Evolutionary conservation across 192 early-diverging fungal species (phyloP).

Genomic region (Entomortierella chlamydospora): DNA sequence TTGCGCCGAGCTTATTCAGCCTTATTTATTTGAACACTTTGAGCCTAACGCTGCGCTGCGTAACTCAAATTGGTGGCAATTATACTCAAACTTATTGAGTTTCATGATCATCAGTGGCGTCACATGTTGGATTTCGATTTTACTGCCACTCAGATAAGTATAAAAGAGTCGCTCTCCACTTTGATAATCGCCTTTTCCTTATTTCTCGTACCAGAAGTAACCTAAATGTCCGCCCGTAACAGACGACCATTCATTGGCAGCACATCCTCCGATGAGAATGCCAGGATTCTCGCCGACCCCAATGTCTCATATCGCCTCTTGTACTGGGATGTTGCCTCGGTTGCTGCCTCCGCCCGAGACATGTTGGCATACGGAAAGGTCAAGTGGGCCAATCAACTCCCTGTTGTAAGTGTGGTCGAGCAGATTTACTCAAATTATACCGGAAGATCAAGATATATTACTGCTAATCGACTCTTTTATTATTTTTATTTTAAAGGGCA

Average conservation of each 20-base stretch:
- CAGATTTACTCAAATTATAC: background rate
- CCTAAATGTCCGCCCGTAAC: too few relatives aligned
- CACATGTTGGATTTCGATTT: too few relatives aligned
- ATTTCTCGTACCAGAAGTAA: too few relatives aligned
- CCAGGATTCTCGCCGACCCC: conserved; percentile 14
- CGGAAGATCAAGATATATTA: background rate
- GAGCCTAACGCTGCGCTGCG: too few relatives aligned
- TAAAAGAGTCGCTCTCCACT: too few relatives aligned
- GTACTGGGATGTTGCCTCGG: conserved; percentile 26
- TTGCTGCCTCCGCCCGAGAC: conserved; percentile 22
- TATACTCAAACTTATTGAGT: too few relatives aligned
- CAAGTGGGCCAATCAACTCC: conserved; percentile 22
- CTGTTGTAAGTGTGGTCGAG: conserved; percentile 4
- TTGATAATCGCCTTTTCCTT: too few relatives aligned
- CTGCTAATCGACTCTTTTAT: background rate
- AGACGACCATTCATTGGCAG: conserved; percentile 2
- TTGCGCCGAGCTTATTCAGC: too few relatives aligned
- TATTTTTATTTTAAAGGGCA: background rate
- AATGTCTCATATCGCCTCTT: conserved; percentile 13
- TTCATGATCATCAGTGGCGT: too few relatives aligned
- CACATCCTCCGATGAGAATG: conserved; percentile 19
- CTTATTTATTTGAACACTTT: too few relatives aligned
- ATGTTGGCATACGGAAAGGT: conserved; percentile 36
- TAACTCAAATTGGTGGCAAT: too few relatives aligned
- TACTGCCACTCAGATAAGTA: too few relatives aligned